These are phyloP conservation scores for Yamadazyma endophytica DNA, from an alignment of 805 yeast genomes.

Conservation along the genomic window DNA sequence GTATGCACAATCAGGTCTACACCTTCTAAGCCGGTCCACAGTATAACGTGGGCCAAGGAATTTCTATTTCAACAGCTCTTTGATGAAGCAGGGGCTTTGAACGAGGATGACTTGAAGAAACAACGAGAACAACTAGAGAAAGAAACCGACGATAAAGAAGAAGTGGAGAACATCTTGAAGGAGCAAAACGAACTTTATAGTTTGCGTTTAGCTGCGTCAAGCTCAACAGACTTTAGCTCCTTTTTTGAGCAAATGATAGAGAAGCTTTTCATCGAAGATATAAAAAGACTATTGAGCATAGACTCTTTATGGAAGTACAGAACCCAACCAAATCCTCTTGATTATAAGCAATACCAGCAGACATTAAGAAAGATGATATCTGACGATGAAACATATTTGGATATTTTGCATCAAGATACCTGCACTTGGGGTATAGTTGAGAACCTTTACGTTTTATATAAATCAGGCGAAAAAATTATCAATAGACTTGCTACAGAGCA, in stretches of 20 bases:
- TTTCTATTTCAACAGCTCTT: constrained; percentile 81
- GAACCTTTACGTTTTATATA: constrained; percentile 55
- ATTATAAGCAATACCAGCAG: constrained; percentile 17
- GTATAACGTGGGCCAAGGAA: constrained; percentile 96
- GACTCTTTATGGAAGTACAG: constrained; percentile 78
- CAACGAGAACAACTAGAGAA: constrained; percentile 14
- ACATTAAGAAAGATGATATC: constrained; percentile 6
- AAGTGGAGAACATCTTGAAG: constrained; percentile 57
- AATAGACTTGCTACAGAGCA: constrained; percentile 38
- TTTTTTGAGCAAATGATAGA: constrained; percentile 43
- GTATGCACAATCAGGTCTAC: constrained; percentile 97
- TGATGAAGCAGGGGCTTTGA: constrained; percentile 38
- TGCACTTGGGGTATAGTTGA: constrained; percentile 60
- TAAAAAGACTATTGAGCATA: constrained; percentile 64
- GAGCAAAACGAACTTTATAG: constrained; percentile 63
- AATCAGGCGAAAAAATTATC: constrained; percentile 48
- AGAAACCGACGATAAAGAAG: constrained; percentile 64
- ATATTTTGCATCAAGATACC: constrained; percentile 30
- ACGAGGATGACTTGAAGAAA: constrained; percentile 20
- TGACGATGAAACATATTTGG: constrained; percentile 16
- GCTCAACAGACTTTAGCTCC: constrained; percentile 10
- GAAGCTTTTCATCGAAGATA: constrained; percentile 70
- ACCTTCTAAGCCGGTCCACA: constrained; percentile 93
- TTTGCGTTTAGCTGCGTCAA: constrained; percentile 19
- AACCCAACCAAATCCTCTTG: constrained; percentile 62